Percentiles rank a stretch among this genome's conserved stretches.
These are phyloP conservation scores for Hypomontagnella monticulosa DNA, from an alignment of 495 filamentous ascomycete genomes.

Conservation along the genomic window DNA sequence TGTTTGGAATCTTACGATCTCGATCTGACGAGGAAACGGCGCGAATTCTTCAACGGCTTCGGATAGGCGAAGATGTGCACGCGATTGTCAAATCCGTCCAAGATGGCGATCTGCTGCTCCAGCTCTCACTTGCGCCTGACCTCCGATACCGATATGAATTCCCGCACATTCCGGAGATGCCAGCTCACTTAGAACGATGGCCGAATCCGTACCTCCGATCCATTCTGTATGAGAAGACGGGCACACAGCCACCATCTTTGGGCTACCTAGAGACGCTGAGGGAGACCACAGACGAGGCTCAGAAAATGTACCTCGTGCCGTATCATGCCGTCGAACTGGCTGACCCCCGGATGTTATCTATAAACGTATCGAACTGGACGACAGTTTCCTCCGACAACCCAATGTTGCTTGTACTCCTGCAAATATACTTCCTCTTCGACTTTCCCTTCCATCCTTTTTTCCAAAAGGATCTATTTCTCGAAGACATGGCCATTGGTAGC, in stretches of 20 bases:
- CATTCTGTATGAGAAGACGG: constrained; percentile 18
- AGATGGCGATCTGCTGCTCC: constrained; percentile 50
- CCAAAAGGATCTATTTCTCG: constrained; percentile 39
- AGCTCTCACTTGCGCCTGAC: constrained; percentile 49
- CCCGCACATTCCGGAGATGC: constrained; percentile 51
- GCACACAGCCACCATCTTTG: constrained; percentile 26
- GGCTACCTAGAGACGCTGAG: neutral
- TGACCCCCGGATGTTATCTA: constrained; percentile 34
- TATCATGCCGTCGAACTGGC: constrained; percentile 37
- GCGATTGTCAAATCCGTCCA: constrained; percentile 48
- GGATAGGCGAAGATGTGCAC: constrained; percentile 30
- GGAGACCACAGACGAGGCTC: constrained; percentile 7
- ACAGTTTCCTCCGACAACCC: constrained; percentile 31
- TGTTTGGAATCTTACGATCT: constrained; percentile 33
- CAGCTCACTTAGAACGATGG: constrained; percentile 41
- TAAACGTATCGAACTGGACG: constrained; percentile 34
- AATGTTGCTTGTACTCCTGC: constrained; percentile 32
- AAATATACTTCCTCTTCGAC: constrained; percentile 39
- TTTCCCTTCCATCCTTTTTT: constrained; percentile 35
- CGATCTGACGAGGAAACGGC: constrained; percentile 26
- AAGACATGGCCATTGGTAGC: constrained; percentile 31
- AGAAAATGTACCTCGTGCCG: constrained; percentile 34
- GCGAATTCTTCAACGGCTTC: constrained; percentile 25
- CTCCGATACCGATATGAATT: constrained; percentile 53
- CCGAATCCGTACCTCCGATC: constrained; percentile 48